Evolutionary conservation across 805 yeast genomes (phyloP).

Genomic region (Saccharomycopsis olivae): DNA sequence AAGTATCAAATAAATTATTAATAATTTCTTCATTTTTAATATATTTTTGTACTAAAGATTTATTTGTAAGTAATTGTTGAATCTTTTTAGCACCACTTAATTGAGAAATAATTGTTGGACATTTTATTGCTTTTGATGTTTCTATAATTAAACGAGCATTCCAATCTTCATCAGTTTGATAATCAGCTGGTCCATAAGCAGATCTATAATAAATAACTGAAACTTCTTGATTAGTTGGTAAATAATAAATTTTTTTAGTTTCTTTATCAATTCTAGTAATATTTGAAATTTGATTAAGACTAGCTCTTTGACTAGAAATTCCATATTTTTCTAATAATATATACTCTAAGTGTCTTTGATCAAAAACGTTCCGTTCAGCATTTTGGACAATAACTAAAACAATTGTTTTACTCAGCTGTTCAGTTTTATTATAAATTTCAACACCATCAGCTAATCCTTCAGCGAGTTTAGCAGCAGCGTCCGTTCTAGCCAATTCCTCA

Average conservation of each 20-base stretch:
- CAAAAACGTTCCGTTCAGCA: conserved; percentile 80
- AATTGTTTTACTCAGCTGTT: conserved; percentile 29
- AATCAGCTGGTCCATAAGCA: conserved; percentile 83
- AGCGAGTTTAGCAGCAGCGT: conserved; percentile 53
- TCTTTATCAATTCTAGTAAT: conserved; percentile 31
- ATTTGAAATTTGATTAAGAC: conserved; percentile 46
- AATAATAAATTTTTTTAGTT: conserved; percentile 40
- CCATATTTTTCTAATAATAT: conserved; percentile 45
- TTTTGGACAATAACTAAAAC: conserved; percentile 77
- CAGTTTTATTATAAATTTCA: conserved; percentile 35
- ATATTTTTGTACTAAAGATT: conserved; percentile 36
- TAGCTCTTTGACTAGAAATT: conserved; percentile 53
- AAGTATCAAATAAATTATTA: conserved; percentile 39
- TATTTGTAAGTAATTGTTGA: conserved; percentile 75
- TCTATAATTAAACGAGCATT: conserved; percentile 64
- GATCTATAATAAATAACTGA: conserved; percentile 86
- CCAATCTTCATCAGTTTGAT: conserved; percentile 61
- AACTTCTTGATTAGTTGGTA: conserved; percentile 53
- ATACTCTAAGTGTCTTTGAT: conserved; percentile 80
- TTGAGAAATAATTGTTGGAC: conserved; percentile 85
- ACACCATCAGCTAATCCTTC: conserved; percentile 62
- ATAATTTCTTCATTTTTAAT: conserved; percentile 29
- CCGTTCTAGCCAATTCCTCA: conserved; percentile 52
- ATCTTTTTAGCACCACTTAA: conserved; percentile 88
- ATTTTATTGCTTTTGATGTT: conserved; percentile 70